These are phyloP conservation scores for Penstemon newberryi DNA, from an alignment of 257 asterid species.

Conservation along the genomic window DNA sequence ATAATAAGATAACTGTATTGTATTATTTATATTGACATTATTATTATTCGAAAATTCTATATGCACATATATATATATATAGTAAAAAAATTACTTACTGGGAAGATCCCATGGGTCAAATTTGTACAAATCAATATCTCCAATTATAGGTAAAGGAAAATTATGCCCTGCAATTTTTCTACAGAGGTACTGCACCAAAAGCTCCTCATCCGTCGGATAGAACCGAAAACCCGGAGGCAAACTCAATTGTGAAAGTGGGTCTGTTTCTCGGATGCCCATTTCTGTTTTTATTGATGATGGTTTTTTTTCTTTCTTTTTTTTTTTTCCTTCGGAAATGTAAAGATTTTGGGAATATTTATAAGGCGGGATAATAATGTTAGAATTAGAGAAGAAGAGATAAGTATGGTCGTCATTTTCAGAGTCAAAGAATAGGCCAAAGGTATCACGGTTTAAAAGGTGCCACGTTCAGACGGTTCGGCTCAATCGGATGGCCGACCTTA, in stretches of 20 bases:
- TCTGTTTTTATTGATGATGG: conserved; percentile 9
- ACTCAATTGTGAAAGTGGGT: conserved; percentile 74
- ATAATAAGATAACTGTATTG: too few species aligned
- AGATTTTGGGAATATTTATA: conserved; percentile 42
- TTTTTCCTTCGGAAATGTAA: conserved; percentile 7
- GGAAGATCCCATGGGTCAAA: conserved; percentile 87
- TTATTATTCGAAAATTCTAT: too few species aligned
- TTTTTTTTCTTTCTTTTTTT: background rate
- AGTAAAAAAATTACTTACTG: conserved; percentile 38
- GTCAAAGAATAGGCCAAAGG: conserved; percentile 34
- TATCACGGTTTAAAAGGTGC: conserved; percentile 39
- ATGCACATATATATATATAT: too few species aligned
- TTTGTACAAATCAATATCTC: conserved; percentile 73
- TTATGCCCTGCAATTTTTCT: conserved; percentile 71
- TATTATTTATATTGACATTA: too few species aligned
- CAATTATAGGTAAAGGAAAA: conserved; percentile 61
- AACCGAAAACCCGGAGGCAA: conserved; percentile 90
- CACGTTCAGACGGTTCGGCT: conserved; percentile 48
- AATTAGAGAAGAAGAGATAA: conserved; percentile 34
- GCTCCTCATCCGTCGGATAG: conserved; percentile 89
- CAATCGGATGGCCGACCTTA: conserved; percentile 56
- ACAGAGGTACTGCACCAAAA: conserved; percentile 72
- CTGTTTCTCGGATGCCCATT: conserved; percentile 66
- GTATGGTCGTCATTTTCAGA: conserved; percentile 52
- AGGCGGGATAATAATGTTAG: conserved; percentile 11